These are phyloP conservation scores for Botrytis medusae DNA, from an alignment of 2,329 filamentous ascomycete species.

Conservation along the genomic window DNA sequence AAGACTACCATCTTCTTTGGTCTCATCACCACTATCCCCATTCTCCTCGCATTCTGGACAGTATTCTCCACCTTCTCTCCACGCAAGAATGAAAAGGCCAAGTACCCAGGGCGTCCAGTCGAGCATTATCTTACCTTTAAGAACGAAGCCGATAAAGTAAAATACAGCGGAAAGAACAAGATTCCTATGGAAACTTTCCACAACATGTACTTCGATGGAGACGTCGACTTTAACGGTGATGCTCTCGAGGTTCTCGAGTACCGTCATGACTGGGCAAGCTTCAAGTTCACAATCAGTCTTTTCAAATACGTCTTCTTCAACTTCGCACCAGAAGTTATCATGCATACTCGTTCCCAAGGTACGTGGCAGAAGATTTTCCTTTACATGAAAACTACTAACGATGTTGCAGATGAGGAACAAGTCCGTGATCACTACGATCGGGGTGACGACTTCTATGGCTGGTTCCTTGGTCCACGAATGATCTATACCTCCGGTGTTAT, in stretches of 20 bases:
- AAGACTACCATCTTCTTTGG: slow-evolving; percentile 88
- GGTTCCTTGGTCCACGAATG: slow-evolving; percentile 98
- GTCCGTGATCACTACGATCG: slow-evolving; percentile 97
- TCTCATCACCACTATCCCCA: slow-evolving; percentile 73
- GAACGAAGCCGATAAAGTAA: slow-evolving; percentile 55
- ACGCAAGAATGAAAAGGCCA: slow-evolving; percentile 90
- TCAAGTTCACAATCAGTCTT: slow-evolving; percentile 81
- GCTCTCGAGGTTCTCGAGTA: slow-evolving; percentile 86
- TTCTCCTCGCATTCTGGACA: slow-evolving; percentile 81
- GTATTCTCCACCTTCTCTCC: slow-evolving; percentile 77
- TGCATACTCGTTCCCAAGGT: slow-evolving; percentile 90
- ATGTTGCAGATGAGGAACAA: slow-evolving; percentile 80
- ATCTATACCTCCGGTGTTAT: slow-evolving; percentile 97
- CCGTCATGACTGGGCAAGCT: slow-evolving; percentile 95
- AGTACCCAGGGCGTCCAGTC: slow-evolving; percentile 79
- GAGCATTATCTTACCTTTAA: slow-evolving; percentile 90
- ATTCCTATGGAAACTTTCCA: slow-evolving; percentile 93
- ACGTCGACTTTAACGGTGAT: slow-evolving; percentile 95
- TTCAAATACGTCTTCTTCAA: slow-evolving; percentile 86
- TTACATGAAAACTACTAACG: slow-evolving; percentile 35
- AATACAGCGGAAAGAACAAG: slow-evolving; percentile 75
- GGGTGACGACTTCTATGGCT: slow-evolving; percentile 97
- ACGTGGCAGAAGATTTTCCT: slow-evolving; percentile 32
- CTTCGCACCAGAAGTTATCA: slow-evolving; percentile 86
- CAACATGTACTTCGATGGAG: slow-evolving; percentile 95